Base-by-base conservation (phyloP, 1,284 basidiomycete genomes). In the Pisolithus thermaeus region DNA sequence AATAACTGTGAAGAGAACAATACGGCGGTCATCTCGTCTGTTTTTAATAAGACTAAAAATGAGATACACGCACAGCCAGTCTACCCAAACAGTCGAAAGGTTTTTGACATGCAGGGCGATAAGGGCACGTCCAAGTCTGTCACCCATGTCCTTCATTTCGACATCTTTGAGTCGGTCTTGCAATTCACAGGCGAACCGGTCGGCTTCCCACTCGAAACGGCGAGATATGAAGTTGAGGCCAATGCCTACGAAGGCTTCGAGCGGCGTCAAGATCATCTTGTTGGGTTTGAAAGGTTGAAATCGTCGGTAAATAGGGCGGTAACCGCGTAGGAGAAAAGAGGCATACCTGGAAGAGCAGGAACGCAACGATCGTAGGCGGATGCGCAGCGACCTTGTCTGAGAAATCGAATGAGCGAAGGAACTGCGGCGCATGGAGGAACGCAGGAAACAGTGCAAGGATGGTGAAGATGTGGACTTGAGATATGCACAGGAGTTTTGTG, bases 391-490 rank as follows among this genome's bases (percentile, higher is more conserved):
- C 82, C 0, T 69, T 66, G 36, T 79, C 72, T 14, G 87, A 75
- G 75, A 97, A 97, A 63, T 90, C 92, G 68, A 98, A 98, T 1
- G 93, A 83, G 23, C 80, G 73, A 51, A 96, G 83, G 54, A 98
- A 77, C 41, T 90, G 83, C 1, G 84, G 83, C 18, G 96, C 92
- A 59, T 87, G 83, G 58, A 97, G 80, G 79, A 97, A 97, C 2
- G 95, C 85, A 7, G 91, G 90, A 80, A 97, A 97, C 56, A 92
- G 74, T 6, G 85, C 82, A 53, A 98, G 82, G 59, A 93, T 90
- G 57, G 87, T 77, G 67, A 94, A 86, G 55, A 95, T 80, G 73
- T 97, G 92, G 44, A 90, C 54, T 63, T 98, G 93, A 23, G 88
- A 90, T 56, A 96, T 79, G 46, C 82, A 71, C 65, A 99, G 80